Evolutionary conservation across 805 yeast species (phyloP), one percentile per base, ranked within the genome.

Genomic region (Vanderwaltozyma verrucispora): DNA sequence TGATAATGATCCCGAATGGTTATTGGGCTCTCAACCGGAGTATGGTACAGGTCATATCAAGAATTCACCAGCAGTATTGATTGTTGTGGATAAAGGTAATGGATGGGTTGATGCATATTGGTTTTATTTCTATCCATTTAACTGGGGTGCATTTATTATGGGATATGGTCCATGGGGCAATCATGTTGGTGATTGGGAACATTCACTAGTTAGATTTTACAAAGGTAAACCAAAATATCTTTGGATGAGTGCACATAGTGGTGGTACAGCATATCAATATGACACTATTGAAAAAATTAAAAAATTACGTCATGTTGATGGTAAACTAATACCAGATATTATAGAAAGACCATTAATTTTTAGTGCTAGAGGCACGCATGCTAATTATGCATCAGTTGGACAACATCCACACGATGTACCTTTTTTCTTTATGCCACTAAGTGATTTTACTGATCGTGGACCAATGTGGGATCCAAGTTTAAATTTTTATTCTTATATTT

Each of bases 141-240:
- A 89, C 55, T 65, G 84, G 46, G 98, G 98, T 0, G 96, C 98
- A 0, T 89, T 79, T 62, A 96, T 89, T 9, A 87, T 89, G 96
- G 97, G 97, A 3, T 72, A 74, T 27, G 98, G 98, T 0, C 98
- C 98, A 0, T 92, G 81, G 65, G 98, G 98, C 0, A 83, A 89
- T 56, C 98, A 89, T 54, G 77, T 92, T 25, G 98, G 97, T 6
- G 98, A 89, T 63, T 89, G 98, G 98, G 98, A 89, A 50, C 98
- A 89, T 58, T 77, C 94, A 1, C 62, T 89, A 26, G 89, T 87
- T 12, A 67, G 98, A 19, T 89, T 85, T 54, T 74, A 77, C 50
- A 71, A 80, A 3, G 95, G 95, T 1, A 62, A 68, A 40, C 97
- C 98, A 0, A 68, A 77, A 11, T 72, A 81, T 37, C 75, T 88